Base-by-base conservation (phyloP, 208 protist genomes). In the Acanthamoeba lenticulata region DNA sequence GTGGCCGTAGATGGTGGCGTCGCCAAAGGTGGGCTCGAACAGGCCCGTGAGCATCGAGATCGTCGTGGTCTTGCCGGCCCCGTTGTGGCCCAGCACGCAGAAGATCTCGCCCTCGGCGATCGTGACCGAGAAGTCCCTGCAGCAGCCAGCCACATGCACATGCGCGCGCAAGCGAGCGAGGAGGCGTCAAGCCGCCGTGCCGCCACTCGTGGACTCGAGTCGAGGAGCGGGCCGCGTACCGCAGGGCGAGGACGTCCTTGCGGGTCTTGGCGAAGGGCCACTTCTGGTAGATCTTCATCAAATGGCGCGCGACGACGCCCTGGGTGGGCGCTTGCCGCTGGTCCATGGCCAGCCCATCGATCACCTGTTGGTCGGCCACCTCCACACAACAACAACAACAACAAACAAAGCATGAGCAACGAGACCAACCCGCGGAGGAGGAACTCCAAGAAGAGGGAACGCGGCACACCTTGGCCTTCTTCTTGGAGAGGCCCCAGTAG, bases 51-150 rank as follows among this genome's bases (percentile, higher is more conserved):
- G 6, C 38, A 93, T 81, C 4, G 13, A 40, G 32, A 93, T 32
- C 32, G 65, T 74, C 9, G 62, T 93, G 38, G 89, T 93, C 47
- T 98, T 98, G 17, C 97, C 97, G 29, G 97, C 96, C 13, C 97
- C 97, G 79, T 98, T 98, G 29, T 95, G 72, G 24, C 97, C 97
- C 1, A 98, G 55, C 27, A 98, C 32, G 44, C 96, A 94, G 52
- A 98, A 95, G 15, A 94, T 95, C 62, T 97, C 77, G 60, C 95
- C 95, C 27, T 90, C 24, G 27, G 85, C 49, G 44, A 97, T 92
- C 47, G 29, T 90, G 0, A 95, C 85, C 21, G 45, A 69, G 15
- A 96, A 79, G 52, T 91, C 92, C 15, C 94, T 2, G 21, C 97
- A 69, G 13, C 38, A 34, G 17, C 72, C 15, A 9, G 34, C 62